Evolutionary conservation across 164 flowering plant genomes (phyloP).

Genomic region (Nelumbo lutea): DNA sequence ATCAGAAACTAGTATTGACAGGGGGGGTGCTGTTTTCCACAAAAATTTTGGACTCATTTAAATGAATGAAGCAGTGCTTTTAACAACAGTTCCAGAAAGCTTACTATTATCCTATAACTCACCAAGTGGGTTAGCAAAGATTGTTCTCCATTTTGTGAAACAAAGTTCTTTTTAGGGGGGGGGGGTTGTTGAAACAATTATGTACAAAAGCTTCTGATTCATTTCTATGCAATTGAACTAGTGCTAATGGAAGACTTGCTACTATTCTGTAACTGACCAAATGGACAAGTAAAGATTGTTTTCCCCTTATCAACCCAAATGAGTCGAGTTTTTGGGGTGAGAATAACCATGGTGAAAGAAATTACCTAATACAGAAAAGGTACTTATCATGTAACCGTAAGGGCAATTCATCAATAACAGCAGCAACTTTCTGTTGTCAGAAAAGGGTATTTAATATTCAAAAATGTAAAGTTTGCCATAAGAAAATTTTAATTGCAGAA

Average conservation of each 20-base stretch:
- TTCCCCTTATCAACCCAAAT: not conserved
- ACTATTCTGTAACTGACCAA: not conserved
- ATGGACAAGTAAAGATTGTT: not conserved
- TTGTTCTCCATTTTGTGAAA: too few species aligned
- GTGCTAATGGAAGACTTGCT: not conserved
- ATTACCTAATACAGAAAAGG: constrained; percentile 83
- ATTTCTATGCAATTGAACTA: too few species aligned
- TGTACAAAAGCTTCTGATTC: too few species aligned
- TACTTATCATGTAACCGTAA: constrained; percentile 77
- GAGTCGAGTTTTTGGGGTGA: not conserved
- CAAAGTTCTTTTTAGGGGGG: too few species aligned
- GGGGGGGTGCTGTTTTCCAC: not conserved
- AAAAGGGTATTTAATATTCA: constrained; percentile 1
- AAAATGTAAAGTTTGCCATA: not conserved
- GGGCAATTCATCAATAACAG: constrained; percentile 77
- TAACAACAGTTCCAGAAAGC: too few species aligned
- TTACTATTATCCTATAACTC: not conserved
- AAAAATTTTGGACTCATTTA: not conserved
- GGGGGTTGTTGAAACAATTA: too few species aligned
- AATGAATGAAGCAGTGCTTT: not conserved
- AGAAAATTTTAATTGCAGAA: not conserved
- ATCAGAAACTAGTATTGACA: not conserved
- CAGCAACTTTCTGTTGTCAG: constrained; percentile 76
- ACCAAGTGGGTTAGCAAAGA: not conserved
- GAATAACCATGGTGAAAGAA: not conserved